These are phyloP conservation scores for Cordyceps tenuipes DNA, from an alignment of 2,329 filamentous ascomycete species.

Conservation along the genomic window DNA sequence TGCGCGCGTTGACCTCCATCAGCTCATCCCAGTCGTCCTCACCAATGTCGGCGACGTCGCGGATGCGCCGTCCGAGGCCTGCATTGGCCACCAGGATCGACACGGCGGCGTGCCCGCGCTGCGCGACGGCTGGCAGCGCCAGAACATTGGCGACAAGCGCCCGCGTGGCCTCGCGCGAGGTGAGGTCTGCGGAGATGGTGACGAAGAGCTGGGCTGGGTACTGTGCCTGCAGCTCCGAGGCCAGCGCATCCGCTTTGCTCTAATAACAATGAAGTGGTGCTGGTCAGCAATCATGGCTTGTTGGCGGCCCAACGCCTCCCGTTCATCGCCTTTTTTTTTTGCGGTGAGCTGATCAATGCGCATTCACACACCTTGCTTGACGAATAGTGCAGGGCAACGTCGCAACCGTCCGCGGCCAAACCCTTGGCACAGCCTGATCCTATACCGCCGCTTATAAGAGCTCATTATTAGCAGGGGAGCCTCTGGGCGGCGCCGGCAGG, in stretches of 20 bases:
- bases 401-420: constrained; percentile 27
- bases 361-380: constrained; percentile 22
- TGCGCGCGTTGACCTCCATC: constrained; percentile 53
- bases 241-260: constrained; percentile 24
- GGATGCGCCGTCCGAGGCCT: constrained; percentile 55
- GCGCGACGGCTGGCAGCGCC: constrained; percentile 11
- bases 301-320: too few species aligned
- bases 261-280: constrained; percentile 11
- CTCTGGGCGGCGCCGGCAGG: background rate
- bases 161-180: constrained; percentile 19
- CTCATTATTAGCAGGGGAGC: background rate
- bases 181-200: constrained; percentile 21
- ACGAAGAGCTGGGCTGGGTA: constrained; percentile 23
- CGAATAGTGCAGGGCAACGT: constrained; percentile 27
- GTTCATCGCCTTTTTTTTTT: background rate
- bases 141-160: constrained; percentile 18
- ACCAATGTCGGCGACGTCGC: constrained; percentile 47
- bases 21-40: constrained; percentile 58
- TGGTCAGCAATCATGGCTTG: background rate
- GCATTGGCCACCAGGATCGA: constrained; percentile 58
- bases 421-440: constrained; percentile 24
- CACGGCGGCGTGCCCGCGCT: constrained; percentile 20
- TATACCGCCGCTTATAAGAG: constrained; percentile 25
- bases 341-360: background rate
- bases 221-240: constrained; percentile 18